Conservation (phyloP, 352 stramenopile genomes). For the Phytophthora constricta region DNA sequence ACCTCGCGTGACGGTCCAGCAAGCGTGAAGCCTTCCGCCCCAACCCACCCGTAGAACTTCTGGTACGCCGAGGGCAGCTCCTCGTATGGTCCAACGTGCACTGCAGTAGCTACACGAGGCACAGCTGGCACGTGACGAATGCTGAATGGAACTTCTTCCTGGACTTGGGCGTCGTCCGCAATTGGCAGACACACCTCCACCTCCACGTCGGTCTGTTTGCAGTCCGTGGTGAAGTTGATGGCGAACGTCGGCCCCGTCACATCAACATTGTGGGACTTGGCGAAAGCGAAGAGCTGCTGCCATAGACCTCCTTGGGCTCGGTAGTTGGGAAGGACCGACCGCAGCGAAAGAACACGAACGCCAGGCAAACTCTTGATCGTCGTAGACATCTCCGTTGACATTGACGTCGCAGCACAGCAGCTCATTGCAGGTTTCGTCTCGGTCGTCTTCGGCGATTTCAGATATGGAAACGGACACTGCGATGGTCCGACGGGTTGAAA, state of each 20-base stretch:
- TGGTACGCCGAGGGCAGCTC: constrained; percentile 36
- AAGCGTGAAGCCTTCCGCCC: constrained; percentile 27
- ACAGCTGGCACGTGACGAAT: constrained; percentile 30
- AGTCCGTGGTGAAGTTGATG: constrained; percentile 47
- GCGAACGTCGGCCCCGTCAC: constrained; percentile 40
- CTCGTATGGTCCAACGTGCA: constrained; percentile 43
- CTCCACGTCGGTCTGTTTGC: constrained; percentile 54
- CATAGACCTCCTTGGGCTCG: constrained; percentile 42
- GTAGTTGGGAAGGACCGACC: constrained; percentile 43
- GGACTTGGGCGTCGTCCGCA: constrained; percentile 20
- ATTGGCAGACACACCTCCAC: constrained; percentile 61
- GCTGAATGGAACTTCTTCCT: constrained; percentile 25
- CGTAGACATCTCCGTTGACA: constrained; percentile 6
- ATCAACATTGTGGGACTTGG: constrained; percentile 23
- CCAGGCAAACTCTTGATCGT: constrained; percentile 32
- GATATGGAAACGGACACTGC: not conserved
- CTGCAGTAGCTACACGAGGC: constrained; percentile 37
- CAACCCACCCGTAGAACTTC: constrained; percentile 49
- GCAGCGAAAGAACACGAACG: constrained; percentile 35
- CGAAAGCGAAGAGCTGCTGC: constrained; percentile 34
- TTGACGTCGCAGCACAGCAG: not conserved
- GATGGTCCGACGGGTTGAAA: not conserved
- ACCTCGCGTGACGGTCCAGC: not conserved
- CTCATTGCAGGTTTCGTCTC: constrained; percentile 5
- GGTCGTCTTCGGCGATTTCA: constrained; percentile 8